Conservation (phyloP, 2,329 filamentous ascomycete species). For the Alternaria sp. region DNA sequence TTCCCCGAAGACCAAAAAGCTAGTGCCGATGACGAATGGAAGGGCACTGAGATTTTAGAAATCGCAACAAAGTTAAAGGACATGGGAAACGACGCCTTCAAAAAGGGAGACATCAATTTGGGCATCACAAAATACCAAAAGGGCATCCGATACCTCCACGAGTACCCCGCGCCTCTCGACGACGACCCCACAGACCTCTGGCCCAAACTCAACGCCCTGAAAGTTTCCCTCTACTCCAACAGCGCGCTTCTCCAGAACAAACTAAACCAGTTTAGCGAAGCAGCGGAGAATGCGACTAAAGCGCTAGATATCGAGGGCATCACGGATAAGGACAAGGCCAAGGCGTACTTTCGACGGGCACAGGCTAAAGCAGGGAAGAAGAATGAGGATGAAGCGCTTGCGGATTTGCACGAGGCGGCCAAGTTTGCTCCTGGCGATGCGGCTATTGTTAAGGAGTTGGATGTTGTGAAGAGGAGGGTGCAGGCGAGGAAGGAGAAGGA, state of each 20-base stretch:
- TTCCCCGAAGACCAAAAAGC: slow-evolving; percentile 83
- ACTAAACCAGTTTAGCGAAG: slow-evolving; percentile 74
- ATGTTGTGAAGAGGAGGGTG: slow-evolving; percentile 77
- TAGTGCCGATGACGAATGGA: slow-evolving; percentile 63
- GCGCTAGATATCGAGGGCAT: slow-evolving; percentile 72
- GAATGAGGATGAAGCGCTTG: slow-evolving; percentile 79
- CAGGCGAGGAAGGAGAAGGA: slow-evolving; percentile 81
- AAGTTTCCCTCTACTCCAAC: slow-evolving; percentile 89
- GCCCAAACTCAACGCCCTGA: slow-evolving; percentile 73
- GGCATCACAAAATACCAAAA: slow-evolving; percentile 95
- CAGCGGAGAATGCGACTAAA: slow-evolving; percentile 71
- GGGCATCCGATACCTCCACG: slow-evolving; percentile 85
- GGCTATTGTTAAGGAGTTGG: slow-evolving; percentile 77
- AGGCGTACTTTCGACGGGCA: slow-evolving; percentile 85
- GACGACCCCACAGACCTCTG: slow-evolving; percentile 74
- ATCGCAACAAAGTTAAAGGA: slow-evolving; percentile 88
- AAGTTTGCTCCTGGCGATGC: slow-evolving; percentile 71
- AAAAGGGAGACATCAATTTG: slow-evolving; percentile 72
- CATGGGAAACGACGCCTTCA: slow-evolving; percentile 92
- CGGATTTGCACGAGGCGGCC: slow-evolving; percentile 55
- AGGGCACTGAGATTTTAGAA: slow-evolving; percentile 73
- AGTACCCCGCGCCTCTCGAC: slow-evolving; percentile 75
- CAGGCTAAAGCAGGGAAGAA: slow-evolving; percentile 77
- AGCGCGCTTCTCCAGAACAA: slow-evolving; percentile 86
- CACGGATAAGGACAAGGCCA: slow-evolving; percentile 81